Conservation (phyloP, 805 yeast species). For the Candida pseudoglaebosa region DNA sequence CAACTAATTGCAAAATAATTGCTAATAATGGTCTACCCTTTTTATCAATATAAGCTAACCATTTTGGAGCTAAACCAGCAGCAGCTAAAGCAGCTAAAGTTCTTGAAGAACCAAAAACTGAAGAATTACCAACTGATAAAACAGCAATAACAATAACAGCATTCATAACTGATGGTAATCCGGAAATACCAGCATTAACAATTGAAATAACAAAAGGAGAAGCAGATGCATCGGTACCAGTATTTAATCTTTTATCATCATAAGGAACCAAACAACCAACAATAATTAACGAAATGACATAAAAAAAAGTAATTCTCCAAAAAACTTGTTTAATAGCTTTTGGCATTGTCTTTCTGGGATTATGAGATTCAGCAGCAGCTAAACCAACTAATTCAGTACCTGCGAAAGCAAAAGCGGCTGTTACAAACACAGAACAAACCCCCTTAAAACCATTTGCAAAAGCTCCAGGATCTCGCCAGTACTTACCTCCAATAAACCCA, state of each 20-base stretch:
- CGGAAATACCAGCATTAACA: constrained; percentile 57
- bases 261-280: constrained; percentile 25
- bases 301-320: constrained; percentile 35
- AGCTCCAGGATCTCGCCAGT: constrained; percentile 51
- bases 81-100: constrained; percentile 59
- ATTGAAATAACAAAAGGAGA: constrained; percentile 80
- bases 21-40: constrained; percentile 66
- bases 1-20: constrained; percentile 43
- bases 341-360: constrained; percentile 29
- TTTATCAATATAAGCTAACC: constrained; percentile 58
- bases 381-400: constrained; percentile 37
- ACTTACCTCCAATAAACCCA: constrained; percentile 43
- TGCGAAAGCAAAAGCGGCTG: constrained; percentile 35
- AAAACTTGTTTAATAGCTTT: constrained; percentile 36
- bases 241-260: constrained; percentile 23
- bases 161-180: constrained; percentile 62
- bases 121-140: constrained; percentile 67
- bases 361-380: constrained; percentile 34
- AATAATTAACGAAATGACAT: constrained; percentile 25
- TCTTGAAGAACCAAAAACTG: constrained; percentile 69
- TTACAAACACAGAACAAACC: constrained; percentile 30
- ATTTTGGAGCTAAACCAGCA: constrained; percentile 58
- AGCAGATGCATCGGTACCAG: constrained; percentile 53
- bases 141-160: constrained; percentile 66
- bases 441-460: constrained; percentile 45